A percentile compares a stretch with the other conserved stretches of the same genome.
phyloP scores from a whole-genome alignment of 169 alveolate species.

The Plasmodium gaboni region DNA sequence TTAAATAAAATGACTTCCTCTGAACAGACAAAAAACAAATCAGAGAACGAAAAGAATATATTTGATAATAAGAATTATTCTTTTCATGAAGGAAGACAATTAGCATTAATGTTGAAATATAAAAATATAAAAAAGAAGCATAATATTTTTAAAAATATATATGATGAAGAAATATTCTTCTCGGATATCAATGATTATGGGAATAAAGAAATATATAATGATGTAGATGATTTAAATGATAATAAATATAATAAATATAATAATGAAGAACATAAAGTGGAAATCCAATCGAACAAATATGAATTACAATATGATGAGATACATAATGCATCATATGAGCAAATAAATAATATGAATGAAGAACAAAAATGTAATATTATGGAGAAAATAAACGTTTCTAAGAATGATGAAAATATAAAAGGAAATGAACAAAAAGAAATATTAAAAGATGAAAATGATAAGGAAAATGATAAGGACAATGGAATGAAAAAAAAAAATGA shows the following conservation, averaged over 20 bases:
- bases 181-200: not conserved
- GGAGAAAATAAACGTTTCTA: too few species aligned
- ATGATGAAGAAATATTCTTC: conserved; percentile 54
- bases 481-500: not conserved
- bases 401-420: too few species aligned
- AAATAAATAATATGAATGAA: too few species aligned
- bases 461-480: not conserved
- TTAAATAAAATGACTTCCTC: not conserved
- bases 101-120: conserved; percentile 51
- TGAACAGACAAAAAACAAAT: not conserved
- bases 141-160: conserved; percentile 41
- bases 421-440: too few species aligned
- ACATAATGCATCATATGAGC: too few species aligned
- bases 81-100: conserved; percentile 56
- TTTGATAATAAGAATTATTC: conserved; percentile 19
- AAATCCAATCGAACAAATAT: too few species aligned
- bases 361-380: too few species aligned
- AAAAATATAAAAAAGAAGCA: conserved; percentile 35
- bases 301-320: too few species aligned
- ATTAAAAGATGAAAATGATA: not conserved
- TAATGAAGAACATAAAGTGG: not conserved
- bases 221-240: not conserved
- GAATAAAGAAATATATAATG: not conserved
- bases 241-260: not conserved
- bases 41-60: conserved; percentile 29